A percentile compares a stretch with the other conserved stretches of the same genome.
phyloP scores from a whole-genome alignment of 164 flowering plant genomes.

The Stephania yunnanensis region DNA sequence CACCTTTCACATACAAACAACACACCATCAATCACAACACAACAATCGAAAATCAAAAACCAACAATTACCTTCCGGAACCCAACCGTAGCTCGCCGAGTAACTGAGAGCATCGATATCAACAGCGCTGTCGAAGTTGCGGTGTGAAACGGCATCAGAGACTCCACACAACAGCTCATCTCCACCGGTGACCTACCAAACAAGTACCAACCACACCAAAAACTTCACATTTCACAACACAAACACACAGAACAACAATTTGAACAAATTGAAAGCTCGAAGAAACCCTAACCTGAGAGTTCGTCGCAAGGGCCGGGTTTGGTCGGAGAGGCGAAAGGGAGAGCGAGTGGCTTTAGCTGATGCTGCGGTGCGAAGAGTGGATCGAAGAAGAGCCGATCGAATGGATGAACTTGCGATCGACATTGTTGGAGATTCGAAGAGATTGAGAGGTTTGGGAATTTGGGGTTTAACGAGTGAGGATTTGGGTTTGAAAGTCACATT shows the following conservation, averaged over 20 bases:
- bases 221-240: not conserved
- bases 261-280: no score
- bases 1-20: not conserved
- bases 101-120: slow-evolving; percentile 70
- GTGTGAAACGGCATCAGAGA: slow-evolving; percentile 76
- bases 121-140: slow-evolving; percentile 75
- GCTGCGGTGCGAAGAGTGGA: slow-evolving; percentile 34
- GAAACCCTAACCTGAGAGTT: slow-evolving; percentile 39
- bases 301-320: slow-evolving; percentile 40
- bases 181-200: slow-evolving; percentile 34
- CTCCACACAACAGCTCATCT: slow-evolving; percentile 59
- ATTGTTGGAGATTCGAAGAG: not conserved
- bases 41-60: not conserved
- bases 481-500: not conserved
- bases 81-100: slow-evolving; percentile 55
- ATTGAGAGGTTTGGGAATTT: not conserved
- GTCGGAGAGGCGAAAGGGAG: slow-evolving; percentile 38
- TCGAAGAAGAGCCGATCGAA: slow-evolving; percentile 48
- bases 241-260: no score
- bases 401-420: slow-evolving; percentile 21
- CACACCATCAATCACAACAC: not conserved
- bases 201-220: not conserved
- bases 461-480: not conserved
- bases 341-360: slow-evolving; percentile 27
- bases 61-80: slow-evolving; percentile 51